These are phyloP conservation scores for Chalciporus chontae DNA, from an alignment of 768 basidiomycete genomes.

Conservation along the genomic window DNA sequence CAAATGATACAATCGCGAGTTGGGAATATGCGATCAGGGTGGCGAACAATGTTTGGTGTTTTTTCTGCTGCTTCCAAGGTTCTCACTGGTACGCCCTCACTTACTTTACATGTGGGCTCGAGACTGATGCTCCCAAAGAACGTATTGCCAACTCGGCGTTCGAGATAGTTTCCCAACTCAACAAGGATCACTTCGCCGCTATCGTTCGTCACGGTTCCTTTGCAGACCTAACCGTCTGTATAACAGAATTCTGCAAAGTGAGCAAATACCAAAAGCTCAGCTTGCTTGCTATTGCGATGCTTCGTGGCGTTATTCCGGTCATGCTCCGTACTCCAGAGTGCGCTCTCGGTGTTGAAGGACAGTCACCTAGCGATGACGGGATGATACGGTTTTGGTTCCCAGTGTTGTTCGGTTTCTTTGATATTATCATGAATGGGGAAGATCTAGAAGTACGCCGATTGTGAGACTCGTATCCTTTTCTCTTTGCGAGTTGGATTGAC, in stretches of 20 bases:
- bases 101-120: background rate
- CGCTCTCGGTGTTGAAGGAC: constrained; percentile 32
- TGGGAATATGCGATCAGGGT: constrained; percentile 94
- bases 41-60: constrained; percentile 99
- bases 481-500: constrained; percentile 6
- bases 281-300: constrained; percentile 93
- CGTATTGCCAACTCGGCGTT: constrained; percentile 91
- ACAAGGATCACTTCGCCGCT: constrained; percentile 85
- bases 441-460: constrained; percentile 94
- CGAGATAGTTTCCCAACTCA: constrained; percentile 89
- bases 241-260: constrained; percentile 99
- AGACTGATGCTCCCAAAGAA: constrained; percentile 44
- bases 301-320: constrained; percentile 86
- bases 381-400: constrained; percentile 99
- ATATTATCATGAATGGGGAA: constrained; percentile 99
- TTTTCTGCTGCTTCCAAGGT: constrained; percentile 96
- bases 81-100: constrained; percentile 59
- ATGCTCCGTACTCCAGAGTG: constrained; percentile 86
- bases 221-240: constrained; percentile 93
- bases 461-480: constrained; percentile 48
- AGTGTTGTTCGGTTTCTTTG: constrained; percentile 95
- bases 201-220: constrained; percentile 94
- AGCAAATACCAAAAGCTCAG: constrained; percentile 99
- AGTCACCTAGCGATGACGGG: constrained; percentile 61
- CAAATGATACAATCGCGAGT: constrained; percentile 98